Evolutionary conservation across 768 basidiomycete genomes (phyloP).

Genomic region (Podaxis carcinomalis): DNA sequence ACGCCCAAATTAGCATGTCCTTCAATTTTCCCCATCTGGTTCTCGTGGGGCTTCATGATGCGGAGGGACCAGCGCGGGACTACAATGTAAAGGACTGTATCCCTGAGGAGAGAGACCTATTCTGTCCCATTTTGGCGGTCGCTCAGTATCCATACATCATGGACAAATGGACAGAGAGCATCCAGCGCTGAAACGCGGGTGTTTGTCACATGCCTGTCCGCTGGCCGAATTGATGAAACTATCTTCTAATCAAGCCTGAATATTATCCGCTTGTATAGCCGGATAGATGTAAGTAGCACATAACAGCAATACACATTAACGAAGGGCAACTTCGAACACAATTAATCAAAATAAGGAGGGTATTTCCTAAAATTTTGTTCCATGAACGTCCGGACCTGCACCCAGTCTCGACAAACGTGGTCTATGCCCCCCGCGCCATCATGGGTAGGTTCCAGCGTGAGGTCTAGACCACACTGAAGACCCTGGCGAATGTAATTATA

Average conservation of each 20-base stretch:
- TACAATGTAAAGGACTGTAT: not conserved
- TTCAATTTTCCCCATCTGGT: not conserved
- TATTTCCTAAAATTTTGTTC: constrained; percentile 9
- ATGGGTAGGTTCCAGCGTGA: constrained; percentile 7
- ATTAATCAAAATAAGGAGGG: not conserved
- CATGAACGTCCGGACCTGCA: constrained; percentile 8
- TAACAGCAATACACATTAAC: not conserved
- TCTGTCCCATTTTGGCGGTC: not conserved
- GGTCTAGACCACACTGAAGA: constrained; percentile 7
- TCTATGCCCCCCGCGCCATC: not conserved
- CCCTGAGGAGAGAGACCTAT: not conserved
- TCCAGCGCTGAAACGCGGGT: too few relatives aligned
- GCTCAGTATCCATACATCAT: not conserved
- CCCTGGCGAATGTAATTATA: constrained; percentile 12
- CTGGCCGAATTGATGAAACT: too few relatives aligned
- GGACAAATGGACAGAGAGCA: not conserved
- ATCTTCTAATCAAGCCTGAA: too few relatives aligned
- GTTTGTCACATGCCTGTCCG: too few relatives aligned
- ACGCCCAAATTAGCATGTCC: not conserved
- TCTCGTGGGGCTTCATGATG: not conserved
- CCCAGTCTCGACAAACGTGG: constrained; percentile 13
- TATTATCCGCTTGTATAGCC: too few relatives aligned
- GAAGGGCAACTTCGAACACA: not conserved
- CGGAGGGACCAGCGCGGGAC: not conserved
- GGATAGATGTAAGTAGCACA: too few relatives aligned